Conservation (phyloP, 352 stramenopile genomes). For the Phytophthora vignae region DNA sequence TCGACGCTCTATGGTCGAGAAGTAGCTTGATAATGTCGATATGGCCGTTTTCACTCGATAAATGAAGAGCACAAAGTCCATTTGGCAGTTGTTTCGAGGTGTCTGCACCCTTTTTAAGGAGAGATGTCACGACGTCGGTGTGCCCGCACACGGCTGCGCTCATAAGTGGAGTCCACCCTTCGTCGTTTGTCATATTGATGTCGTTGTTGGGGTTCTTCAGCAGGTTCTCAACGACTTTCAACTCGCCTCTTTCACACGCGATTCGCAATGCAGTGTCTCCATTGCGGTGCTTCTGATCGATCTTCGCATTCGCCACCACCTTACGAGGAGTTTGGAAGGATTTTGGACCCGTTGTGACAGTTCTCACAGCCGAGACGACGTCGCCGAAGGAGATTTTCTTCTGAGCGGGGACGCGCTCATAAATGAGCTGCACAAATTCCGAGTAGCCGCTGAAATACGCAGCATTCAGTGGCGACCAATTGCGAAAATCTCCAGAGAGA, state of each 20-base stretch:
- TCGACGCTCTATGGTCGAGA: conserved; percentile 1
- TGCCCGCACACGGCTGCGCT: conserved; percentile 6
- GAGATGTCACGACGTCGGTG: conserved; percentile 5
- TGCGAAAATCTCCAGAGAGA: conserved; percentile 29
- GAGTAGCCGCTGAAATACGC: conserved; percentile 32
- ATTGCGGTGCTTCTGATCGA: conserved; percentile 32
- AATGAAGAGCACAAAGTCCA: conserved; percentile 14
- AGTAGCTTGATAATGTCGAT: conserved; percentile 5
- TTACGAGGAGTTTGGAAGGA: neutral
- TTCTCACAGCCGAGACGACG: neutral
- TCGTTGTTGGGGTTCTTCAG: conserved; percentile 21
- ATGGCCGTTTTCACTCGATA: conserved; percentile 4
- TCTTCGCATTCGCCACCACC: neutral
- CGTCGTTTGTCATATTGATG: conserved; percentile 15
- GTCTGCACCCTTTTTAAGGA: conserved; percentile 9
- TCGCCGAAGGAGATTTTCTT: neutral
- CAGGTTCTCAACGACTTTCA: conserved; percentile 16
- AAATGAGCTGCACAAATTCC: conserved; percentile 30
- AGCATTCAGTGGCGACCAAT: conserved; percentile 19
- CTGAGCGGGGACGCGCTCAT: conserved; percentile 4
- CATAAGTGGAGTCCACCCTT: conserved; percentile 24
- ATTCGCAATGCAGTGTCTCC: conserved; percentile 29
- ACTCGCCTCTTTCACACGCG: conserved; percentile 18
- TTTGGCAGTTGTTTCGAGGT: conserved; percentile 6
- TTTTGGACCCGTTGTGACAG: neutral